Base-by-base conservation (phyloP, 2,329 filamentous ascomycete genomes). In the Aureobasidium sp. region DNA sequence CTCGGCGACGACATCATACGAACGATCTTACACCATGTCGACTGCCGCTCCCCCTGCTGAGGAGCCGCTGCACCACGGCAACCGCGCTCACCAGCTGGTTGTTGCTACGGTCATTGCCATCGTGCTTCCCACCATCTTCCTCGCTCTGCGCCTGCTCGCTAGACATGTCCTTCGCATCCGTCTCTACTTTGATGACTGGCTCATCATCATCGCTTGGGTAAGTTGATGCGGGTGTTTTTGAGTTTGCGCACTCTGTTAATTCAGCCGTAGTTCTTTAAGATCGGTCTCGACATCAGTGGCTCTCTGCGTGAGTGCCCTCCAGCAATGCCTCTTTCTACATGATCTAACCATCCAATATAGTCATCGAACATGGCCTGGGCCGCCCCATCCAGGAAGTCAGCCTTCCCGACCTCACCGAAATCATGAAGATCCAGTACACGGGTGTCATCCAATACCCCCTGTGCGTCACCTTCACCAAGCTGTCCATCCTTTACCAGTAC, bases 401-500 rank as follows among this genome's bases (percentile, higher is more conserved):
- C 4, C 4, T 31, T 3, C 29, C 50, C 17, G 31, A 61, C 6
- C 43, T 62, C n/a, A 25, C 35, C 19, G 50, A 35, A 23, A 62
- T 64, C 37, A 31, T 65, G 2, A 37, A 60, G 33, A 62, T 54
- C 11, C 62, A 65, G 19, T 64, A 63, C 38, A 49, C 47, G 4
- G 38, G 57, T 17, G 59, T 61, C 42, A 38, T 66, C 29, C 40
- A 64, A 4, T 63, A 60, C 50, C 63, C 60, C 1, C 53, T 61
- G n/a, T 61, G 60, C 4, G 47, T 65, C 37, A 61, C 61, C 23
- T 40, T 65, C 29, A 62, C 47, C 50, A 66, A 66, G 29, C 25
- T 64, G 1, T 58, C 53, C 11, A 63, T 66, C 9, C 60, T 66
- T 15, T 35, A 62, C 11, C 59, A 65, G 40, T 66, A 66, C 33